A percentile compares a stretch with the other conserved stretches of the same genome.
Evolutionary conservation across 768 basidiomycete genomes (phyloP).

Genomic region (Steccherinum ochraceum): DNA sequence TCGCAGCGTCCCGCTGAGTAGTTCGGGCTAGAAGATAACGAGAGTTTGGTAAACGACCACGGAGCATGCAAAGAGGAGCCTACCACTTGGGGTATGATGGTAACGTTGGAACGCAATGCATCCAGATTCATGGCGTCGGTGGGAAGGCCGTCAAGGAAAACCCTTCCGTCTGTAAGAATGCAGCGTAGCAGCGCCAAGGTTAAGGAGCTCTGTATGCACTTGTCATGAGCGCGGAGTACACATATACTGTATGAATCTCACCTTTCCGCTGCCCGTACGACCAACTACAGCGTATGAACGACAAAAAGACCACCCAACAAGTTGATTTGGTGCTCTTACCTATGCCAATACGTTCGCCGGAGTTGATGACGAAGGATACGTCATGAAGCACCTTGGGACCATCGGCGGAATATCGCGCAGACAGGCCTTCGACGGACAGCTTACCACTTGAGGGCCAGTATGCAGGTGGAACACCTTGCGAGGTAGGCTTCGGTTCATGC

Average conservation of each 20-base stretch:
- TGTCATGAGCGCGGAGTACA: conserved; percentile 1
- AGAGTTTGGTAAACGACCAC: background rate
- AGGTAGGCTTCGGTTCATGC: conserved; percentile 39
- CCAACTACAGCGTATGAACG: conserved; percentile 32
- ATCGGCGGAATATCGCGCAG: conserved; percentile 43
- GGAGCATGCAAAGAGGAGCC: conserved; percentile 13
- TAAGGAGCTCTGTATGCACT: conserved; percentile 32
- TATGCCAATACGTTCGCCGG: conserved; percentile 52
- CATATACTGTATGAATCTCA: conserved; percentile 6
- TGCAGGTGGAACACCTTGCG: conserved; percentile 44
- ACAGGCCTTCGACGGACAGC: conserved; percentile 43
- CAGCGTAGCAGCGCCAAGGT: conserved; percentile 48
- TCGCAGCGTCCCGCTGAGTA: conserved; percentile 49
- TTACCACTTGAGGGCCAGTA: conserved; percentile 57
- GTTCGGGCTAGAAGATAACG: conserved; percentile 31
- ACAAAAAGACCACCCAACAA: background rate
- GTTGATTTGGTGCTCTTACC: conserved; percentile 25
- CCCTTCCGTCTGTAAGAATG: conserved; percentile 44
- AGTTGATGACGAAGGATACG: conserved; percentile 41
- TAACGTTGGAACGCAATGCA: conserved; percentile 43
- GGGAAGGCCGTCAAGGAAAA: conserved; percentile 42
- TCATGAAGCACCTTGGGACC: conserved; percentile 50
- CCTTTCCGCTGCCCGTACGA: conserved; percentile 49
- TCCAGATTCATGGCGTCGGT: conserved; percentile 44
- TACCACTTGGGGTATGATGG: conserved; percentile 53